Evolutionary conservation across 352 stramenopile species (phyloP).

Genomic region (Globisporangium lucens): DNA sequence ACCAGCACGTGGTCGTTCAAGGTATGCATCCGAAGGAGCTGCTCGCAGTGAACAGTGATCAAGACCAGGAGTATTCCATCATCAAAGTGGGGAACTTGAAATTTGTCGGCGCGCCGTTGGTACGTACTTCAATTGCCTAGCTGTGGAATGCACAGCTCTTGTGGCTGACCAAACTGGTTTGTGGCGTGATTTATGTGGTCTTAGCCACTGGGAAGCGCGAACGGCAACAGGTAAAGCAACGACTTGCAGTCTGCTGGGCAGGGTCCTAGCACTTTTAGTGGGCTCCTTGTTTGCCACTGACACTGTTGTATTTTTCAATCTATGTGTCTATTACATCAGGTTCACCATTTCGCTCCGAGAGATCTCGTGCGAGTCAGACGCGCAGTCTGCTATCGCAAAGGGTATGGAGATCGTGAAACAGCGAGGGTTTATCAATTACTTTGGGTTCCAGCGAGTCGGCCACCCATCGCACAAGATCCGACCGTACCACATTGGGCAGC

Average conservation of each 20-base stretch:
- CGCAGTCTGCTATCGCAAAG: conserved; percentile 20
- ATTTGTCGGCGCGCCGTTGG: conserved; percentile 50
- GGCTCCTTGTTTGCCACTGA: neutral
- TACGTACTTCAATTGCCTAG: conserved; percentile 13
- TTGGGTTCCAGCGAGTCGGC: conserved; percentile 77
- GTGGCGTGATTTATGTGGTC: neutral
- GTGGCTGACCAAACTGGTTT: neutral
- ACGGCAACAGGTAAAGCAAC: conserved; percentile 44
- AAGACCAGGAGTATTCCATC: neutral
- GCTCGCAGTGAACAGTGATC: conserved; percentile 31
- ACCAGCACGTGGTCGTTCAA: conserved; percentile 58
- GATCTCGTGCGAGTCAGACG: conserved; percentile 22
- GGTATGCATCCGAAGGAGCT: conserved; percentile 42
- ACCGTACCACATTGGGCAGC: conserved; percentile 67
- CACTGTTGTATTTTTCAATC: neutral
- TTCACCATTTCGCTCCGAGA: conserved; percentile 56
- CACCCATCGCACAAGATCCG: conserved; percentile 40
- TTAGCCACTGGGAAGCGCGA: conserved; percentile 44
- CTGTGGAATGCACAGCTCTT: neutral
- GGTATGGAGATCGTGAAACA: conserved; percentile 30
- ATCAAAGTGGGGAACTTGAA: conserved; percentile 49
- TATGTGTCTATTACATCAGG: conserved; percentile 2
- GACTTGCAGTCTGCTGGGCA: neutral
- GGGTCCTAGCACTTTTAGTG: neutral
- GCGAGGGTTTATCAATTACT: conserved; percentile 76